A percentile compares a stretch with the other conserved stretches of the same genome.
Conservation (phyloP, 305 asterid species). For the Plantago rigida region DNA sequence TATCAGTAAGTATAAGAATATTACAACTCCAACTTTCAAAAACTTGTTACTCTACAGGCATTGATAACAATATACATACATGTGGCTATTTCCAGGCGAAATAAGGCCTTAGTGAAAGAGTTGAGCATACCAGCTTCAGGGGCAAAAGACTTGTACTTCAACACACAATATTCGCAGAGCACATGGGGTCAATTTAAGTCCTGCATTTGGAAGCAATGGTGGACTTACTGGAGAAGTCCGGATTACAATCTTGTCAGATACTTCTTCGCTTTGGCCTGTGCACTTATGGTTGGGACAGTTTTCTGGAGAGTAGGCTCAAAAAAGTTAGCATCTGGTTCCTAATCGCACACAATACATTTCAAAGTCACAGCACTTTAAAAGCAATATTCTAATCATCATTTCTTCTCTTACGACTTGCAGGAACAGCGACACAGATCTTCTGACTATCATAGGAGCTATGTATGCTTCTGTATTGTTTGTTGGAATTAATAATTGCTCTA, state of each 20-base stretch:
- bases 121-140: constrained; percentile 44
- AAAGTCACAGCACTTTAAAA: not conserved
- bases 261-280: constrained; percentile 44
- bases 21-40: constrained; percentile 1
- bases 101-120: constrained; percentile 48
- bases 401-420: constrained; percentile 22
- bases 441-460: constrained; percentile 27
- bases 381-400: constrained; percentile 12
- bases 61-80: not conserved
- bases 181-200: constrained; percentile 47
- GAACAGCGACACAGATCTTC: constrained; percentile 19
- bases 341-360: not conserved
- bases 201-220: constrained; percentile 55
- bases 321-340: constrained; percentile 25
- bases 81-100: constrained; percentile 33
- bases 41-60: constrained; percentile 1
- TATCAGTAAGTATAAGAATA: constrained; percentile 35
- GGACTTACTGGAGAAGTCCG: constrained; percentile 69
- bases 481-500: constrained; percentile 24
- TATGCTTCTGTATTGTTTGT: constrained; percentile 21
- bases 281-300: constrained; percentile 47
- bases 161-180: constrained; percentile 42
- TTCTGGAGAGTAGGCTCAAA: constrained; percentile 48
- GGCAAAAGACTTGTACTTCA: constrained; percentile 40
- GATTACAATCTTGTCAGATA: constrained; percentile 52